Conservation (phyloP, 2,329 filamentous ascomycete genomes). For the Leptographium flavum region DNA sequence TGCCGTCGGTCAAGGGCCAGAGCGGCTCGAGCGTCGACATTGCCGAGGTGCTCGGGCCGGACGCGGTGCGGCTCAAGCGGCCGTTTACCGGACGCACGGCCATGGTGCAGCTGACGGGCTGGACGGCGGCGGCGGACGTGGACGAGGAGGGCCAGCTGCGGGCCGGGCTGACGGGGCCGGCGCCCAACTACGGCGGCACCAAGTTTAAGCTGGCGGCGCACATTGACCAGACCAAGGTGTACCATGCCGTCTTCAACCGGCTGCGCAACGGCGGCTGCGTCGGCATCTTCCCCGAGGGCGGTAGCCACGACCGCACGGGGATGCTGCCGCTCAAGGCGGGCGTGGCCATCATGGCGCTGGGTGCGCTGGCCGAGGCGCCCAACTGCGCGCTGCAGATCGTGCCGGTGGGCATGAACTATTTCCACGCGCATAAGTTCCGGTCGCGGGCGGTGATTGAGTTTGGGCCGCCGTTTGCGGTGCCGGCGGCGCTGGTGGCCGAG, state of each 20-base stretch:
- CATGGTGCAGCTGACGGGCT: slow-evolving; percentile 67
- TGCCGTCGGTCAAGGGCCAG: slow-evolving; percentile 69
- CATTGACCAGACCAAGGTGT: slow-evolving; percentile 86
- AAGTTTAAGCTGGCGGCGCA: slow-evolving; percentile 83
- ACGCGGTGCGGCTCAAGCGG: slow-evolving; percentile 77
- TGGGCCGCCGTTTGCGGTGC: slow-evolving; percentile 75
- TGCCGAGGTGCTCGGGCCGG: slow-evolving; percentile 60
- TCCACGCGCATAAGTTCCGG: slow-evolving; percentile 96
- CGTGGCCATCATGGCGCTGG: slow-evolving; percentile 94
- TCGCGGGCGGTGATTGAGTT: slow-evolving; percentile 94
- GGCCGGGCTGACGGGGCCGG: slow-evolving; percentile 37
- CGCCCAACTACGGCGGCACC: slow-evolving; percentile 56
- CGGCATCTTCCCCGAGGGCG: slow-evolving; percentile 93
- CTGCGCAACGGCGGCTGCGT: slow-evolving; percentile 75
- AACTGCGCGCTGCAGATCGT: slow-evolving; percentile 87
- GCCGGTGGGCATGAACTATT: slow-evolving; percentile 98
- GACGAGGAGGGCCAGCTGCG: slow-evolving; percentile 50
- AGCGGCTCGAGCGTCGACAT: slow-evolving; percentile 74
- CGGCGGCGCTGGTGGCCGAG: slow-evolving; percentile 66
- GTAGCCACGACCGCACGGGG: slow-evolving; percentile 87
- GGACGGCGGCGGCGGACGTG: slow-evolving; percentile 39
- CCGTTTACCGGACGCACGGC: slow-evolving; percentile 67
- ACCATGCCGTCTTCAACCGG: slow-evolving; percentile 80
- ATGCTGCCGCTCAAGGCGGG: slow-evolving; percentile 88
- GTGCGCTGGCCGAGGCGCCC: slow-evolving; percentile 71